phyloP scores from a whole-genome alignment of 1,284 basidiomycete species.

The Tilletiaria anomala region DNA sequence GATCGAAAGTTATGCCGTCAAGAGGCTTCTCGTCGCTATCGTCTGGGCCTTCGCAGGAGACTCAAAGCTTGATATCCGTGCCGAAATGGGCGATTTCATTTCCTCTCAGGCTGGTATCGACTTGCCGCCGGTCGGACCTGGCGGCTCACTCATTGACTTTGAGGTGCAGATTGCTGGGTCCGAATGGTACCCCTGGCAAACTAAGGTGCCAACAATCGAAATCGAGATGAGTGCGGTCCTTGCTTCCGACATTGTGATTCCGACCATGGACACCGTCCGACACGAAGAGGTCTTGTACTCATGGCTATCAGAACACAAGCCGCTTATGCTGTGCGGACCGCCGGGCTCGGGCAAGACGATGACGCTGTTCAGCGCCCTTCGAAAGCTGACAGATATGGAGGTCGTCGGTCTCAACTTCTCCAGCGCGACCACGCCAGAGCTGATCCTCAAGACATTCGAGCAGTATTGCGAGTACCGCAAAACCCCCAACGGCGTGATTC shows the following conservation, averaged over 20 bases:
- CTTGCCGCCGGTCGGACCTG: constrained; percentile 55
- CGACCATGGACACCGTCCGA: constrained; percentile 94
- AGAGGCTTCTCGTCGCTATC: constrained; percentile 77
- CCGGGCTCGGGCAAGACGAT: constrained; percentile 99
- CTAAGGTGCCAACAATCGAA: constrained; percentile 60
- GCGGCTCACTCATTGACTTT: constrained; percentile 81
- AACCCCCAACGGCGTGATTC: constrained; percentile 87
- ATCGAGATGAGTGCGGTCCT: neutral
- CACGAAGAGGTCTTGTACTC: constrained; percentile 98
- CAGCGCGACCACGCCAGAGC: constrained; percentile 90
- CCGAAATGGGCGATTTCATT: constrained; percentile 78
- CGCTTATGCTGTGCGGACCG: constrained; percentile 93
- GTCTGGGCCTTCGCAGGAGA: constrained; percentile 99
- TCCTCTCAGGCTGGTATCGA: constrained; percentile 75
- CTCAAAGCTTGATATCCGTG: constrained; percentile 72
- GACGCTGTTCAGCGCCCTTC: constrained; percentile 96
- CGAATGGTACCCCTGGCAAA: constrained; percentile 22
- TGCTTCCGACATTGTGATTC: constrained; percentile 46
- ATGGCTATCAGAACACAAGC: constrained; percentile 97
- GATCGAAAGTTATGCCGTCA: constrained; percentile 76
- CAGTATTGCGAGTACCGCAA: constrained; percentile 99
- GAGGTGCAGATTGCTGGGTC: constrained; percentile 61
- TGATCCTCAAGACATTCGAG: constrained; percentile 97
- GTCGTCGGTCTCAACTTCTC: constrained; percentile 99
- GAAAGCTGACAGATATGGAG: constrained; percentile 96